Percentiles rank a stretch among this genome's conserved stretches.
Evolutionary conservation across 1,139 yeast genomes (phyloP).

Genomic region (Geotrichum histeridarum): DNA sequence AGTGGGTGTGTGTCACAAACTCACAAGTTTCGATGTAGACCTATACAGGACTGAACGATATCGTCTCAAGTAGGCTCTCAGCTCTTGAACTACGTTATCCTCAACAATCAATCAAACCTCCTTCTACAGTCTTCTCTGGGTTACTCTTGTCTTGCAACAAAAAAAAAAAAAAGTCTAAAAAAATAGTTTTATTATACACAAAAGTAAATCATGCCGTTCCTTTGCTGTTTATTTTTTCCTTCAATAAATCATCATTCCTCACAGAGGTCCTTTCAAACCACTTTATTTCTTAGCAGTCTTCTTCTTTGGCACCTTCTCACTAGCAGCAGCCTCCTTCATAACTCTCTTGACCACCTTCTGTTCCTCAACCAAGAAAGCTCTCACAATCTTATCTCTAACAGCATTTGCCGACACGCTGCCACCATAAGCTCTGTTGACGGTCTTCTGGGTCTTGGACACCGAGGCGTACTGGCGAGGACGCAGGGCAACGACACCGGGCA

Average conservation of each 20-base stretch:
- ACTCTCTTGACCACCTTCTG: constrained; percentile 99
- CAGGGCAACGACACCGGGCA: constrained; percentile 82
- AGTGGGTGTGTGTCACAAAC: no score
- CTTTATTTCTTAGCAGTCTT: constrained; percentile 24
- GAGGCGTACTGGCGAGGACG: constrained; percentile 97
- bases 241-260: background rate
- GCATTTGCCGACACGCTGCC: constrained; percentile 98
- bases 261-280: background rate
- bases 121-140: no score
- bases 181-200: no score
- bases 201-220: no score
- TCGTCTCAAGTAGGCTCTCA: no score
- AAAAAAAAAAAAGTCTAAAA: no score
- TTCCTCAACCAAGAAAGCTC: constrained; percentile 99
- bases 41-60: no score
- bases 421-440: constrained; percentile 99
- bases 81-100: no score
- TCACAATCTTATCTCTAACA: constrained; percentile 96
- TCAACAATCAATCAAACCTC: no score
- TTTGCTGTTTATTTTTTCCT: no score
- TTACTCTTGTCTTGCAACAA: no score
- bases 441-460: constrained; percentile 92
- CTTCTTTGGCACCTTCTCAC: constrained; percentile 43
- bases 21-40: no score
- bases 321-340: constrained; percentile 81